Conservation (phyloP, 352 stramenopile species). For the Globisporangium solare region DNA sequence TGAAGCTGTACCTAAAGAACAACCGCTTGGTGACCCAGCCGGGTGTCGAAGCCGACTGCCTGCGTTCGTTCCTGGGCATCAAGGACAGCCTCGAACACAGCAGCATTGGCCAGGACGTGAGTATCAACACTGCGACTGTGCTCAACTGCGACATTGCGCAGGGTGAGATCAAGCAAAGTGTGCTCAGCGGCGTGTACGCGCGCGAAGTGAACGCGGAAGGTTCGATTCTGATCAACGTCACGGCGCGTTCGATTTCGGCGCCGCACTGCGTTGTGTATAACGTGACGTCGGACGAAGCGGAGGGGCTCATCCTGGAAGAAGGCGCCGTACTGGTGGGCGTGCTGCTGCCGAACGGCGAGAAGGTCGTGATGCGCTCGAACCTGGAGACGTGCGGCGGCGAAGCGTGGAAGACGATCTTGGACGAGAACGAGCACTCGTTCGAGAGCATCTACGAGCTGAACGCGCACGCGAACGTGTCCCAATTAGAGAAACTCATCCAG, state of each 20-base stretch:
- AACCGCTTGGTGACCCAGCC: conserved; percentile 91
- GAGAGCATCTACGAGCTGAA: conserved; percentile 95
- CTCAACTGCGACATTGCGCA: conserved; percentile 75
- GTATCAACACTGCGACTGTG: conserved; percentile 63
- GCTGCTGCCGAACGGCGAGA: conserved; percentile 88
- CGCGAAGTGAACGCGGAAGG: conserved; percentile 90
- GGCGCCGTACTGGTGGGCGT: conserved; percentile 94
- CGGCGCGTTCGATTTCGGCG: conserved; percentile 93
- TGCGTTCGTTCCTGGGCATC: conserved; percentile 80
- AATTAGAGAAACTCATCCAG: conserved; percentile 85
- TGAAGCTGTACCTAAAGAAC: conserved; percentile 98
- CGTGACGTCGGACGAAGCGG: conserved; percentile 88
- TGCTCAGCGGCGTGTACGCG: conserved; percentile 90
- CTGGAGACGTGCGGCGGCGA: conserved; percentile 92
- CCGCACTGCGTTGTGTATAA: conserved; percentile 97
- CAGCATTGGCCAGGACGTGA: conserved; percentile 50
- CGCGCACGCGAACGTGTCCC: conserved; percentile 76
- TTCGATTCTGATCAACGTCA: conserved; percentile 98
- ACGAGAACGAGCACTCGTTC: conserved; percentile 93
- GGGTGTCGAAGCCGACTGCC: conserved; percentile 71
- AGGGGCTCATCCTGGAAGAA: conserved; percentile 89
- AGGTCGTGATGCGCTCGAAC: conserved; percentile 90
- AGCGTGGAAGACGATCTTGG: conserved; percentile 91
- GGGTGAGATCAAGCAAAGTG: conserved; percentile 63
- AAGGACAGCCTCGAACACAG: conserved; percentile 74